Base-by-base conservation (phyloP, 148 eudicot genomes). In the Simmondsia chinensis region DNA sequence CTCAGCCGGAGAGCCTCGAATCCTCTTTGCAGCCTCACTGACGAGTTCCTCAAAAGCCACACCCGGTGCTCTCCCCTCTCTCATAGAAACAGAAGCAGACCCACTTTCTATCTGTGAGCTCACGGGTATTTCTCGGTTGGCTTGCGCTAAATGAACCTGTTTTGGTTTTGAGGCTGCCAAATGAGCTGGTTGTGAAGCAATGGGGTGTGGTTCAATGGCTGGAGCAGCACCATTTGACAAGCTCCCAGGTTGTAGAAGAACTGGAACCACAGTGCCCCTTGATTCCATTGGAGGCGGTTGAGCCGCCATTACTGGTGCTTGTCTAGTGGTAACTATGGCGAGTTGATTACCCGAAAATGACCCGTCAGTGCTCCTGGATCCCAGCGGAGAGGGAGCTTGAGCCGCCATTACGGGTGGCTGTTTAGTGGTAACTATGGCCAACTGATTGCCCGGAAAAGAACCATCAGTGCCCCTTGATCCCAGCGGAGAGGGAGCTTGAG, bases 191-290 rank as follows among this genome's bases (percentile, higher is more conserved):
- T 49, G 68, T 19, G 61, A 54, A 48, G 73, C 53, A 46, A 57
- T 48, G 18, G 68, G 65, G 35, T 49, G 69, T 17, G 58, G 54
- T 61, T 68, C 84, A 34, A 43, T 50, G 13, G 38, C 37, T 29
- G 68, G 59, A 19, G 45, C 22, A 7, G 57, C 45, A 17, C 76
- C 82, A 67, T 71, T 87, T 2, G 85, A 50, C 17, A 52, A 21
- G 45, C 39, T 60, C 26, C 51, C 59, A 22, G 86, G 86, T 70
- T 73, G 81, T 44, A 83, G 75, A 34, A 72, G 43, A 28, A 79
- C 91, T 17, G 97, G 91, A 18, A 73, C 89, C 47, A 88, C 58
- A 6, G 68, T 73, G 43, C 82, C 87, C 64, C 96, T 69, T 14
- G 68, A 53, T 9, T 77, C 83, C 2, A 60, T 64, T 22, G 74